phyloP scores from a whole-genome alignment of 768 basidiomycete species.

The Russula griseocarnosa region DNA sequence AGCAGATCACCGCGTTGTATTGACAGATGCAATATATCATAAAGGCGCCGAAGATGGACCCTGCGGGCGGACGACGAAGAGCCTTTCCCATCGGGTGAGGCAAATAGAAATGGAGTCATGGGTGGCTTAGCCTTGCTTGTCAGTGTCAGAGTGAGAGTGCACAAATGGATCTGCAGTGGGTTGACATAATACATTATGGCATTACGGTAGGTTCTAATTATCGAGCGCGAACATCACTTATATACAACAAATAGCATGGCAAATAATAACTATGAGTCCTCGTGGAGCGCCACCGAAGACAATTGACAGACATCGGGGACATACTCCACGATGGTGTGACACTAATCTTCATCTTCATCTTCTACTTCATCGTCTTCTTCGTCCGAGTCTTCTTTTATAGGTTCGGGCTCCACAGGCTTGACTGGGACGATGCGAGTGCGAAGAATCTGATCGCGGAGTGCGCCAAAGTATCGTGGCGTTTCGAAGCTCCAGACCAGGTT shows the following conservation, averaged over 20 bases:
- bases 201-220: neutral
- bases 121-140: no score
- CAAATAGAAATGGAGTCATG: conserved; percentile 51
- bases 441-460: conserved; percentile 48
- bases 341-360: neutral
- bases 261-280: neutral
- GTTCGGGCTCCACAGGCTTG: conserved; percentile 28
- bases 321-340: neutral
- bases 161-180: neutral
- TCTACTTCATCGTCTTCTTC: no score
- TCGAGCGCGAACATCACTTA: no score
- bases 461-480: conserved; percentile 64
- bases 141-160: no score
- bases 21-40: conserved; percentile 68
- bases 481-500: conserved; percentile 70
- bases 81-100: conserved; percentile 47
- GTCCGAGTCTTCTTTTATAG: conserved; percentile 16
- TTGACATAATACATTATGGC: neutral
- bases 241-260: neutral
- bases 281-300: neutral
- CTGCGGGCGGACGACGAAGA: conserved; percentile 58
- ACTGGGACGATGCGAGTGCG: conserved; percentile 26
- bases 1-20: conserved; percentile 61
- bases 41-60: conserved; percentile 68
- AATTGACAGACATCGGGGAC: neutral